phyloP scores from a whole-genome alignment of 306 rosid species.

The Acacia melanoxylon region DNA sequence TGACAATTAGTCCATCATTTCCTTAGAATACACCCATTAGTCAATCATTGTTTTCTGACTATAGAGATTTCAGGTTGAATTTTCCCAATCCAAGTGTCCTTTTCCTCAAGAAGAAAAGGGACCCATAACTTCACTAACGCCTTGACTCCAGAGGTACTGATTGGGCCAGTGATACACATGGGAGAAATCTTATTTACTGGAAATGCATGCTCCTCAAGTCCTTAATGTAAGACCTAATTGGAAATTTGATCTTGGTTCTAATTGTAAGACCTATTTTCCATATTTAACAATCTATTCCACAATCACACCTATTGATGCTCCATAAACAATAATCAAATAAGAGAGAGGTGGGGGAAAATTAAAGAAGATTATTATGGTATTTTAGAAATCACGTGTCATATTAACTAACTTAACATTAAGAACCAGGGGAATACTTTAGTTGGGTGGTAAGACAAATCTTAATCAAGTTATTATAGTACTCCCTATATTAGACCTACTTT shows the following conservation, averaged over 20 bases:
- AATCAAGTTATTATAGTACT: background rate
- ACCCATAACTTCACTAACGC: background rate
- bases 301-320: too few species aligned
- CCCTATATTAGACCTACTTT: too few species aligned
- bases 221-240: too few species aligned
- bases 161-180: background rate
- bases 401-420: too few species aligned
- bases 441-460: constrained; percentile 7
- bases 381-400: too few species aligned
- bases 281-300: too few species aligned
- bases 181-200: background rate
- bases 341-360: too few species aligned
- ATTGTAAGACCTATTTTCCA: too few species aligned
- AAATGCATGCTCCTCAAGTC: background rate
- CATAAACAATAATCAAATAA: too few species aligned
- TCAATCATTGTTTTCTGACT: background rate
- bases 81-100: background rate
- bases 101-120: background rate
- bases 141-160: constrained; percentile 12
- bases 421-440: background rate
- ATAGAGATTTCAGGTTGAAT: constrained; percentile 3
- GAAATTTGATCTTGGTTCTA: too few species aligned
- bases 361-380: too few species aligned
- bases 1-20: background rate
- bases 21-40: background rate